Conservation (phyloP, 345 rosid species). For the Dipteronia dyeriana region DNA sequence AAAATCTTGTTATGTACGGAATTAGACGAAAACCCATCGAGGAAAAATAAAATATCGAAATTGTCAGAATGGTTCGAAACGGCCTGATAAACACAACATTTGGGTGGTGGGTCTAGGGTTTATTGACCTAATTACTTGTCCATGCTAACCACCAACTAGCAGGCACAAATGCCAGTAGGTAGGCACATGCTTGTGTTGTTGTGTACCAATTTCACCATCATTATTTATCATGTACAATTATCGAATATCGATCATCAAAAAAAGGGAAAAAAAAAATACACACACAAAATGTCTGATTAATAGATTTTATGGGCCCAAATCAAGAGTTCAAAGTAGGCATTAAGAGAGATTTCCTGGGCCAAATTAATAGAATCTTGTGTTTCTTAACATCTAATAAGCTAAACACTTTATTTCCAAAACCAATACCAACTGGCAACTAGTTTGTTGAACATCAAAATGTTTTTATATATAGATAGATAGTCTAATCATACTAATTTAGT, state of each 20-base stretch:
- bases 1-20: not conserved
- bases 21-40: not conserved
- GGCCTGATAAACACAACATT: not conserved
- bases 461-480: not conserved
- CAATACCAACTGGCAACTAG: constrained; percentile 19
- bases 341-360: constrained; percentile 4
- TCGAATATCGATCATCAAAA: not conserved
- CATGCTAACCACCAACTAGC: constrained; percentile 16
- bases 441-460: not conserved
- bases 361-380: not conserved
- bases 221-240: not conserved
- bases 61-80: constrained; percentile 5
- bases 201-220: not conserved
- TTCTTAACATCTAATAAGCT: constrained; percentile 4
- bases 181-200: constrained; percentile 13
- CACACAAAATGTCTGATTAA: not conserved
- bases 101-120: constrained; percentile 13
- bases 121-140: not conserved
- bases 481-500: constrained; percentile 26
- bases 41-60: not conserved
- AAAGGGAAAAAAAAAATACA: not conserved
- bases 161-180: not conserved
- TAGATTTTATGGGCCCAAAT: constrained; percentile 21
- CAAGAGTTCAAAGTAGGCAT: not conserved
- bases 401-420: constrained; percentile 11